Conservation (phyloP, 106 monocot species). For the Acorus gramineus region DNA sequence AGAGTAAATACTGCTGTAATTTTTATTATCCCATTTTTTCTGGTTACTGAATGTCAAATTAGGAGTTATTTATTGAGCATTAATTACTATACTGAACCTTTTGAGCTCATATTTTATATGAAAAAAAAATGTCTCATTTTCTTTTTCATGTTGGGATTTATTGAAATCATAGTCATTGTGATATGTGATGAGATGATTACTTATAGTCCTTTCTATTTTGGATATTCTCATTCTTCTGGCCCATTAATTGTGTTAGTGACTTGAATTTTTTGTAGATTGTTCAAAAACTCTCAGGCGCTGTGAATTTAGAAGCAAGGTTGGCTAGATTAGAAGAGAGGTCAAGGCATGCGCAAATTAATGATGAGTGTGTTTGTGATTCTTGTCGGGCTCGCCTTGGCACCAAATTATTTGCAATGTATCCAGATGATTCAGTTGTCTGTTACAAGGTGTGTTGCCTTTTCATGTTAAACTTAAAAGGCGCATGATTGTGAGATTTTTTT, state of each 20-base stretch:
- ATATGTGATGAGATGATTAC: too few relatives aligned
- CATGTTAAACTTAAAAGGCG: background rate
- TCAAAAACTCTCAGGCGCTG: conserved; percentile 54
- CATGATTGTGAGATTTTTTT: background rate
- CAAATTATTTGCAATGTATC: conserved; percentile 96
- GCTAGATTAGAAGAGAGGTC: conserved; percentile 92
- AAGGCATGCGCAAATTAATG: conserved; percentile 80
- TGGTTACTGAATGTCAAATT: background rate
- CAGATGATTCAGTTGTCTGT: conserved; percentile 27
- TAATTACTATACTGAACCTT: too few relatives aligned
- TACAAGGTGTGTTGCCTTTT: conserved; percentile 60
- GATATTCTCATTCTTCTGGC: too few relatives aligned
- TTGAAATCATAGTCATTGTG: too few relatives aligned
- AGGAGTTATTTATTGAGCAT: background rate
- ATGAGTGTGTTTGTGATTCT: conserved; percentile 81
- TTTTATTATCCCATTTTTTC: background rate
- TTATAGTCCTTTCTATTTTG: too few relatives aligned
- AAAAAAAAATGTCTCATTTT: too few relatives aligned
- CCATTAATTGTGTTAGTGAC: too few relatives aligned
- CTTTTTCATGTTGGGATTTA: too few relatives aligned
- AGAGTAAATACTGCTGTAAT: background rate
- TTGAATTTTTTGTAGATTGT: conserved; percentile 49
- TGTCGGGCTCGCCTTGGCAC: conserved; percentile 89
- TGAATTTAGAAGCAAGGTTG: conserved; percentile 59
- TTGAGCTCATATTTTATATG: too few relatives aligned